Conservation (phyloP, 164 flowering plant species). For the Liquidambar formosana region DNA sequence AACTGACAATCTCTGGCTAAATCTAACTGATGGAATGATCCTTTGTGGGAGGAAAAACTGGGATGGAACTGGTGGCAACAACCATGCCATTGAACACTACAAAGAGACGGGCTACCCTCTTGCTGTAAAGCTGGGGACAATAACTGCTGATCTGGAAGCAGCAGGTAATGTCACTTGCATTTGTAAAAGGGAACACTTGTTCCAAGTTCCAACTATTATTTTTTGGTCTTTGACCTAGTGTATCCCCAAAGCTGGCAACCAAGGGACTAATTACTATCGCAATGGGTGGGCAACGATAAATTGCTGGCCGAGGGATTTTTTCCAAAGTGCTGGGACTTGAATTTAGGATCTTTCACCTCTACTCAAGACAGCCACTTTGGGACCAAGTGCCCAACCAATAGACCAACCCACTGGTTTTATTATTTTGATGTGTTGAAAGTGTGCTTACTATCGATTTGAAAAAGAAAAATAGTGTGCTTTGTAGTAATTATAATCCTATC, state of each 20-base stretch:
- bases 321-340: no score
- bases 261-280: no score
- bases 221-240: not conserved
- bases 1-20: slow-evolving; percentile 92
- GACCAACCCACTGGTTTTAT: no score
- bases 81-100: slow-evolving; percentile 91
- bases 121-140: slow-evolving; percentile 96
- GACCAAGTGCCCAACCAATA: no score
- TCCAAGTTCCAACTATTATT: no score
- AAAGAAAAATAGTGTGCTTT: not conserved
- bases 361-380: no score
- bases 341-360: no score
- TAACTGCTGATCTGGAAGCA: slow-evolving; percentile 89
- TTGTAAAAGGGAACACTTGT: no score
- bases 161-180: slow-evolving; percentile 66
- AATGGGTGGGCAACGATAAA: no score
- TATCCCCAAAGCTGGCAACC: no score
- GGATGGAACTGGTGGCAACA: slow-evolving; percentile 98
- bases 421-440: not conserved
- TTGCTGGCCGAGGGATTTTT: no score
- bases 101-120: slow-evolving; percentile 79
- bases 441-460: no score
- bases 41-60: slow-evolving; percentile 95
- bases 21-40: slow-evolving; percentile 92
- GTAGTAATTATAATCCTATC: not conserved